A percentile compares a stretch with the other conserved stretches of the same genome.
Evolutionary conservation across 768 basidiomycete species (phyloP).

Genomic region (Lactarius akahatsu): DNA sequence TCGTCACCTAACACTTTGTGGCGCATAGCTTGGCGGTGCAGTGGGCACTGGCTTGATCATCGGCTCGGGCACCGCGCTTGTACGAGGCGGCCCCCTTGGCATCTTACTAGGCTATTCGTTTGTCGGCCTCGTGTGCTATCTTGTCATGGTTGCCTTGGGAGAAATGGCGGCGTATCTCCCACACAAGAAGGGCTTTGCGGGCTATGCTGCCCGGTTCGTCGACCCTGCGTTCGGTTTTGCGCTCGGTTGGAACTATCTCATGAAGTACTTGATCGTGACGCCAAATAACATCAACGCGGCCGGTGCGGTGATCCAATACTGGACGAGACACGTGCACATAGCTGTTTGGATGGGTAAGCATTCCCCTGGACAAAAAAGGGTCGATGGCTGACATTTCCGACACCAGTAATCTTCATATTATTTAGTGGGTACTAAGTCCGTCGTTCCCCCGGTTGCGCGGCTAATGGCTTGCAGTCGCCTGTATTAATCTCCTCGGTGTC

Average conservation of each 20-base stretch:
- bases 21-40: constrained; percentile 36
- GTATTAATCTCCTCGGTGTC: constrained; percentile 60
- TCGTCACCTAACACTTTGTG: not conserved
- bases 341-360: constrained; percentile 58
- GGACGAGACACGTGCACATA: constrained; percentile 41
- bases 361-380: not conserved
- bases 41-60: constrained; percentile 39
- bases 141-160: constrained; percentile 54
- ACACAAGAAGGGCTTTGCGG: constrained; percentile 57
- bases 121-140: constrained; percentile 56
- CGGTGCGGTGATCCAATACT: constrained; percentile 43
- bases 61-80: constrained; percentile 56
- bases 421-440: constrained; percentile 44
- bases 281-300: constrained; percentile 67
- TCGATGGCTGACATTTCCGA: constrained; percentile 10
- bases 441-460: not conserved
- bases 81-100: constrained; percentile 55
- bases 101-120: constrained; percentile 43
- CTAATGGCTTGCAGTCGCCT: constrained; percentile 42
- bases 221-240: constrained; percentile 71
- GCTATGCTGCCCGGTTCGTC: constrained; percentile 63
- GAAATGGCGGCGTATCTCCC: constrained; percentile 46
- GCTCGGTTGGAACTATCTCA: constrained; percentile 57
- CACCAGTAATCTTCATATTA: constrained; percentile 54
- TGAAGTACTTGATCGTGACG: constrained; percentile 56